These are phyloP conservation scores for Penicillium mononematosum DNA, from an alignment of 495 filamentous ascomycete species.

Conservation along the genomic window DNA sequence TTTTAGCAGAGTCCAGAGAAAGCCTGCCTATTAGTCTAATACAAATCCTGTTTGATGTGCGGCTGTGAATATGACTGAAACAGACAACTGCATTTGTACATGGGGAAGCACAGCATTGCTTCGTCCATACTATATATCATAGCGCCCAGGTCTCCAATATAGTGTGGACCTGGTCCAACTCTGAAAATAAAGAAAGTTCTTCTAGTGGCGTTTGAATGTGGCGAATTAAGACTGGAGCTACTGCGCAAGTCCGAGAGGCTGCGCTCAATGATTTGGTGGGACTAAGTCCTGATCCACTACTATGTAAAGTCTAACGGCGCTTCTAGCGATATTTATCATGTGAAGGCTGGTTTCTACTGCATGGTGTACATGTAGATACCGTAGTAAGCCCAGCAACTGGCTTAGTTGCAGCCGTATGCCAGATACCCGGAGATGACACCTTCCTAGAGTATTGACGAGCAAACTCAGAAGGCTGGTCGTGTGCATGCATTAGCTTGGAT, in stretches of 20 bases:
- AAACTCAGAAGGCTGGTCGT: slow-evolving; percentile 1
- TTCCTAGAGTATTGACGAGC: not conserved
- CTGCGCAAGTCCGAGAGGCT: not conserved
- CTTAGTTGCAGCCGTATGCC: slow-evolving; percentile 10
- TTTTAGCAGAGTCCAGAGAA: not conserved
- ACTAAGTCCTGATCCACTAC: not conserved
- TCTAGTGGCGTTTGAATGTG: slow-evolving; percentile 14
- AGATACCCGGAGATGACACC: slow-evolving; percentile 2
- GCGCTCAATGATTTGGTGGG: not conserved
- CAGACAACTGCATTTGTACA: not conserved
- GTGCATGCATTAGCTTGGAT: slow-evolving; percentile 17
- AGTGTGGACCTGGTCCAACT: not conserved
- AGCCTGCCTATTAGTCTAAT: not conserved
- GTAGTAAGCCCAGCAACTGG: not conserved
- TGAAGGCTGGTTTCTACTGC: not conserved
- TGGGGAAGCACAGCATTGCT: not conserved
- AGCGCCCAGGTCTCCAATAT: not conserved
- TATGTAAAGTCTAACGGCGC: not conserved
- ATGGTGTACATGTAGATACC: not conserved
- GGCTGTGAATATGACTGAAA: not conserved
- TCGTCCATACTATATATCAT: slow-evolving; percentile 7
- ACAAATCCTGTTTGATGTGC: not conserved
- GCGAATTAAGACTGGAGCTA: slow-evolving; percentile 3
- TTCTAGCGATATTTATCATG: not conserved
- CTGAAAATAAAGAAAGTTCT: not conserved